Percentiles rank a stretch among this genome's conserved stretches.
phyloP scores from a whole-genome alignment of 805 yeast species.

The baker's yeast (Saccharomyces cerevisiae) region DNA sequence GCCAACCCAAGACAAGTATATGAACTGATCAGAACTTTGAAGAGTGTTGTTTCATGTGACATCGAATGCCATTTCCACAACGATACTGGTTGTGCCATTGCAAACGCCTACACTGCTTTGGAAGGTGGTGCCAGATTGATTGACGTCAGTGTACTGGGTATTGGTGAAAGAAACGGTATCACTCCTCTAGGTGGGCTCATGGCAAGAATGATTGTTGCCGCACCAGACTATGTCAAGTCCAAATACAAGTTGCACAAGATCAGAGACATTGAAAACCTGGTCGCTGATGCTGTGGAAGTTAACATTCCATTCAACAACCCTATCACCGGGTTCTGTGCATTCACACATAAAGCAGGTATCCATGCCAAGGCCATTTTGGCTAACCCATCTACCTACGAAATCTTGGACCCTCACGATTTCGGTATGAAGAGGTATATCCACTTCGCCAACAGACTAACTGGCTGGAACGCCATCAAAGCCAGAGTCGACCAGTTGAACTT shows the following conservation, averaged over 20 bases:
- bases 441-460: conserved; percentile 95
- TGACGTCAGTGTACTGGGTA: conserved; percentile 93
- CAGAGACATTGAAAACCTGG: conserved; percentile 90
- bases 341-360: conserved; percentile 98
- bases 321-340: conserved; percentile 98
- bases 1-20: conserved; percentile 99
- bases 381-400: conserved; percentile 97
- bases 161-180: conserved; percentile 98
- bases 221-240: conserved; percentile 88
- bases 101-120: conserved; percentile 94
- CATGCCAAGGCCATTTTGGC: conserved; percentile 98
- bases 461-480: conserved; percentile 98
- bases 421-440: conserved; percentile 95
- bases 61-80: conserved; percentile 98
- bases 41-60: conserved; percentile 90
- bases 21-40: conserved; percentile 88
- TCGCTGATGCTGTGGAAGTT: conserved; percentile 95
- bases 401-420: conserved; percentile 87
- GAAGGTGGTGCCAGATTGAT: conserved; percentile 95
- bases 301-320: conserved; percentile 98
- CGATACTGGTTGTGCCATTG: conserved; percentile 98
- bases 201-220: conserved; percentile 99
- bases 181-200: conserved; percentile 95
- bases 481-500: conserved; percentile 96
- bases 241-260: conserved; percentile 93